Conservation (phyloP, 163 green algal genomes). For the Prototheca wickerhamii region DNA sequence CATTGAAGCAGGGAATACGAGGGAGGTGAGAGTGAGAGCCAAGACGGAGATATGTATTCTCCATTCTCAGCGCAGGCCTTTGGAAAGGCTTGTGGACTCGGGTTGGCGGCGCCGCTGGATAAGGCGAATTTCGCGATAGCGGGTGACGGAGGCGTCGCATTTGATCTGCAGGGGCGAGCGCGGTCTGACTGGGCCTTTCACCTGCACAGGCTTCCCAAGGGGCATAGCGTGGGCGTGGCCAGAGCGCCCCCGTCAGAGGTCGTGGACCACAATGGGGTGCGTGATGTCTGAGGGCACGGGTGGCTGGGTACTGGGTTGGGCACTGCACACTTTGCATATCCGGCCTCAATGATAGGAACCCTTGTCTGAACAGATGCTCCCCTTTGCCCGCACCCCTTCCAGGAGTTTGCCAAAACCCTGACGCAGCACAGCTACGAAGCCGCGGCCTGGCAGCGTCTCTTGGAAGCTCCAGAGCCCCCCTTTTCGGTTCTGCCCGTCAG, state of each 20-base stretch:
- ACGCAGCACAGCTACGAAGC: neutral
- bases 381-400: neutral
- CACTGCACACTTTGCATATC: too few species aligned
- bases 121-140: neutral
- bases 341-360: too few species aligned
- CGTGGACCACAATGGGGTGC: conserved; percentile 46
- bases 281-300: neutral
- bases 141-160: neutral
- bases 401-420: conserved; percentile 38
- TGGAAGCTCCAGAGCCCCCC: conserved; percentile 16
- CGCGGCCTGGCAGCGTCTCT: conserved; percentile 5
- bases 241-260: conserved; percentile 31
- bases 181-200: conserved; percentile 43
- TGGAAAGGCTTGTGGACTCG: conserved; percentile 8
- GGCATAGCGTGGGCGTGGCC: conserved; percentile 53
- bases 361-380: too few species aligned
- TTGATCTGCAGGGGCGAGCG: neutral
- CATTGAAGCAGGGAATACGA: too few species aligned
- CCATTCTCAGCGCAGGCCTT: too few species aligned
- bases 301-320: too few species aligned
- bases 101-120: neutral
- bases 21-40: too few species aligned
- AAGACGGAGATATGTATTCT: too few species aligned
- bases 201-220: conserved; percentile 35
- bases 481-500: conserved; percentile 20